Percentiles rank a stretch among this genome's conserved stretches.
phyloP scores from a whole-genome alignment of 2,329 filamentous ascomycete species.

The Rhinocladiella mackenziei region DNA sequence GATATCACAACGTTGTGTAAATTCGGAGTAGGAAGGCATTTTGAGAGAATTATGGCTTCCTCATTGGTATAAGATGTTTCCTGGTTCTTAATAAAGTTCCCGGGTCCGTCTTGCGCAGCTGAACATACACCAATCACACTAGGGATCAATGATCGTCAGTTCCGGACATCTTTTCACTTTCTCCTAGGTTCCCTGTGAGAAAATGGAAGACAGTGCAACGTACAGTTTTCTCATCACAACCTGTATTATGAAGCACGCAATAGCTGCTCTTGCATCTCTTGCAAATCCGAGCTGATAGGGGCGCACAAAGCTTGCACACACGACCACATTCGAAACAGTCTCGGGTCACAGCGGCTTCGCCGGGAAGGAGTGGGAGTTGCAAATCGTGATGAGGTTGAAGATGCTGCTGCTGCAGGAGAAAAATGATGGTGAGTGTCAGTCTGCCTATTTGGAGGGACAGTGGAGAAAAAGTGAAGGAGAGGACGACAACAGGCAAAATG shows the following conservation, averaged over 20 bases:
- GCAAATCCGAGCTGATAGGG: constrained; percentile 66
- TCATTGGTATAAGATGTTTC: no score
- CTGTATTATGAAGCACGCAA: constrained; percentile 78
- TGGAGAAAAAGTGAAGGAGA: neutral
- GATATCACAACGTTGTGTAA: no score
- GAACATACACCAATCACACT: constrained; percentile 30
- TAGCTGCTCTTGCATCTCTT: constrained; percentile 72
- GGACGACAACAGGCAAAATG: neutral
- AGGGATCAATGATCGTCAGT: constrained; percentile 1
- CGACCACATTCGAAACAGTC: constrained; percentile 78
- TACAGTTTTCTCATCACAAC: constrained; percentile 62
- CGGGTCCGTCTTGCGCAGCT: constrained; percentile 21
- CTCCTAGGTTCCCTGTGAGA: no score
- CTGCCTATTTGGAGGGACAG: no score
- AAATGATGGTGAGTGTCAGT: constrained; percentile 5
- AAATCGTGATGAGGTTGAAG: no score
- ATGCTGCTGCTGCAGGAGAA: constrained; percentile 6
- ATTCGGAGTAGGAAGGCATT: no score
- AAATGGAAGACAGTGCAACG: constrained; percentile 11
- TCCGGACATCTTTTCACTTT: no score
- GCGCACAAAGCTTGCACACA: constrained; percentile 74
- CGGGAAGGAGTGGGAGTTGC: constrained; percentile 32
- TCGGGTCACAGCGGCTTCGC: constrained; percentile 51
- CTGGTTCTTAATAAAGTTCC: constrained; percentile 20
- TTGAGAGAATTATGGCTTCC: no score